A percentile compares a stretch with the other conserved stretches of the same genome.
phyloP scores from a whole-genome alignment of 768 basidiomycete species.

The Ephemerocybe angulata region DNA sequence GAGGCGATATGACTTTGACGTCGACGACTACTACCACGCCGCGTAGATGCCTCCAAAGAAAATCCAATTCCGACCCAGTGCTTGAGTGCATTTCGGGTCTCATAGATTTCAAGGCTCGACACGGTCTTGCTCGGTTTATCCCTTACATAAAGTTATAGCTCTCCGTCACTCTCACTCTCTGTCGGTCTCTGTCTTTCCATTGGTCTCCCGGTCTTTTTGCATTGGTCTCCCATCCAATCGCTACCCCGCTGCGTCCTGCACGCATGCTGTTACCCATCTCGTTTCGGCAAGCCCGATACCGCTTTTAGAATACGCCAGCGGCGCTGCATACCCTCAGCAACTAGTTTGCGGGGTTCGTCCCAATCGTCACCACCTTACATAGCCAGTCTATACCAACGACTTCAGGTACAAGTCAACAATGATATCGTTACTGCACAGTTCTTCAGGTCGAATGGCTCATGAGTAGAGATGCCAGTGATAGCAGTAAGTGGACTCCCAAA shows the following conservation, averaged over 20 bases:
- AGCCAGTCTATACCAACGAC: not conserved
- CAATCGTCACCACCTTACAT: not conserved
- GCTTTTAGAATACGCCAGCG: too few relatives aligned
- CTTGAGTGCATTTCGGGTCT: too few relatives aligned
- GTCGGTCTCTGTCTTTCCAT: not conserved
- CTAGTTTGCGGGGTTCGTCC: not conserved
- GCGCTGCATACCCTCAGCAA: not conserved
- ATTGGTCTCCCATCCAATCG: not conserved
- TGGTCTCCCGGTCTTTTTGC: not conserved
- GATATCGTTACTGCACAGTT: not conserved
- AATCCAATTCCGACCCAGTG: too few relatives aligned
- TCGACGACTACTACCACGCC: not conserved
- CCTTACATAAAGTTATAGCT: too few relatives aligned
- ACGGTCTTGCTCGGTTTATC: too few relatives aligned
- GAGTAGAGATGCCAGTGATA: too few relatives aligned
- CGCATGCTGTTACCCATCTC: too few relatives aligned
- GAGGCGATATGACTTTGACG: conserved; percentile 2
- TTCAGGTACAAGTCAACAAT: not conserved
- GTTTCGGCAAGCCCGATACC: too few relatives aligned
- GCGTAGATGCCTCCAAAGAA: not conserved
- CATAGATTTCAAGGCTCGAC: too few relatives aligned
- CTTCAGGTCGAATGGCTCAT: not conserved
- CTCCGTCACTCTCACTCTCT: not conserved
- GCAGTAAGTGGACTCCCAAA: too few relatives aligned
- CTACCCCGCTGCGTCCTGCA: too few relatives aligned